Conservation (phyloP, 768 basidiomycete species). For the Lanmaoa rubissima region DNA sequence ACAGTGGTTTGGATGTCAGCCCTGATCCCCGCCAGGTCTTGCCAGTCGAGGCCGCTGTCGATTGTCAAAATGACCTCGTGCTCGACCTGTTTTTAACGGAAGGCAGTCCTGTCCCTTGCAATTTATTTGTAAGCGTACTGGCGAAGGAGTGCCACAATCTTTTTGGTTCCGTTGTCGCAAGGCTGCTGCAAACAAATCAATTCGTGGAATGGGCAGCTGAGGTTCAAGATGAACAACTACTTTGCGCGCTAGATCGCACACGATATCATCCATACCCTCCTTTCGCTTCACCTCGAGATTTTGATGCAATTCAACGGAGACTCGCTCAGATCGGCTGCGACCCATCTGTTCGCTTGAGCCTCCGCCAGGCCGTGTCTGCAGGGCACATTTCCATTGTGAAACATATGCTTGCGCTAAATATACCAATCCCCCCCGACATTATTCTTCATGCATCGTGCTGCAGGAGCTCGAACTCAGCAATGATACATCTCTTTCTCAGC, state of each 20-base stretch:
- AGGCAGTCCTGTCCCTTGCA: not conserved
- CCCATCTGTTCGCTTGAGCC: not conserved
- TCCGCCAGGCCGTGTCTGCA: not conserved
- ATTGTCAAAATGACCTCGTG: fast-evolving
- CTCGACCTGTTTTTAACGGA: not conserved
- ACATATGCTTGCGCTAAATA: not conserved
- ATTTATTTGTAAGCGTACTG: not conserved
- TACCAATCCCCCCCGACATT: not conserved
- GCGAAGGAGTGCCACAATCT: fast-evolving
- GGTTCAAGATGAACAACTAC: not conserved
- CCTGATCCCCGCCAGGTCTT: not conserved
- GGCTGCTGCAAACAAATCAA: constrained; percentile 13
- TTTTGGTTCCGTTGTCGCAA: not conserved
- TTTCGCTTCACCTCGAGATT: not conserved
- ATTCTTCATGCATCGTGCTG: not conserved
- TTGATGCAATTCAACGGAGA: not conserved
- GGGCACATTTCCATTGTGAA: constrained; percentile 1
- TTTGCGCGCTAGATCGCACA: not conserved
- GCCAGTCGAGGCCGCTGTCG: not conserved
- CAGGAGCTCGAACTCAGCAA: not conserved
- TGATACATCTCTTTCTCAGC: not conserved
- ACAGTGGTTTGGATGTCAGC: not conserved
- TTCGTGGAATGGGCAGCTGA: constrained; percentile 11
- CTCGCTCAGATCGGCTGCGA: constrained; percentile 3
- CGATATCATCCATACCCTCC: not conserved